Percentiles rank a stretch among this genome's conserved stretches.
phyloP scores from a whole-genome alignment of 2,329 filamentous ascomycete genomes.

The Huntiella savannae region DNA sequence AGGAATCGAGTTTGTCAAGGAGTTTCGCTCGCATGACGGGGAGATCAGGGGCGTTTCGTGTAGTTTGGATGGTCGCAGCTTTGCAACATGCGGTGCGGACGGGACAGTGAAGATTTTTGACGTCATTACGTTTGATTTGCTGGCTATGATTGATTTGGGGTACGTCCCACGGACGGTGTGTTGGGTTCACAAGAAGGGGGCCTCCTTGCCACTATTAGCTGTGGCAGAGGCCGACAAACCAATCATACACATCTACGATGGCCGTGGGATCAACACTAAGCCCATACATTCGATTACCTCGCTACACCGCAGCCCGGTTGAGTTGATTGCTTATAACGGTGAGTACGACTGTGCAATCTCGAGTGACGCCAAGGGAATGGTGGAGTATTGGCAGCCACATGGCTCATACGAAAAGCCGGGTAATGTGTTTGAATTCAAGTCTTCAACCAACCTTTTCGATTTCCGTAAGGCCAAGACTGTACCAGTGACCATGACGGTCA shows the following conservation, averaged over 20 bases:
- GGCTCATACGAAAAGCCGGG: constrained; percentile 76
- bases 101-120: constrained; percentile 66
- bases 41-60: constrained; percentile 70
- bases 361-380: constrained; percentile 73
- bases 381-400: constrained; percentile 86
- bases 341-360: constrained; percentile 80
- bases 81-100: constrained; percentile 70
- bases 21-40: constrained; percentile 78
- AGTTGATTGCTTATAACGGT: constrained; percentile 77
- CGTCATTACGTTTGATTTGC: constrained; percentile 69
- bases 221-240: constrained; percentile 59
- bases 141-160: constrained; percentile 64
- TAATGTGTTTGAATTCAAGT: constrained; percentile 83
- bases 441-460: constrained; percentile 81
- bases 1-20: constrained; percentile 93
- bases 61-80: constrained; percentile 80
- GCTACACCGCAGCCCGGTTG: constrained; percentile 66
- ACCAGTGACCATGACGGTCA: constrained; percentile 65
- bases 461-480: constrained; percentile 90
- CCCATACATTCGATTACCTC: constrained; percentile 60
- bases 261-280: constrained; percentile 58
- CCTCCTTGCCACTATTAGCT: constrained; percentile 72
- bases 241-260: constrained; percentile 69
- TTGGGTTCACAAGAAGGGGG: constrained; percentile 77
- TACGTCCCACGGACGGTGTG: constrained; percentile 63